Base-by-base conservation (phyloP, 2,329 filamentous ascomycete species). In the Huntiella abstrusa region DNA sequence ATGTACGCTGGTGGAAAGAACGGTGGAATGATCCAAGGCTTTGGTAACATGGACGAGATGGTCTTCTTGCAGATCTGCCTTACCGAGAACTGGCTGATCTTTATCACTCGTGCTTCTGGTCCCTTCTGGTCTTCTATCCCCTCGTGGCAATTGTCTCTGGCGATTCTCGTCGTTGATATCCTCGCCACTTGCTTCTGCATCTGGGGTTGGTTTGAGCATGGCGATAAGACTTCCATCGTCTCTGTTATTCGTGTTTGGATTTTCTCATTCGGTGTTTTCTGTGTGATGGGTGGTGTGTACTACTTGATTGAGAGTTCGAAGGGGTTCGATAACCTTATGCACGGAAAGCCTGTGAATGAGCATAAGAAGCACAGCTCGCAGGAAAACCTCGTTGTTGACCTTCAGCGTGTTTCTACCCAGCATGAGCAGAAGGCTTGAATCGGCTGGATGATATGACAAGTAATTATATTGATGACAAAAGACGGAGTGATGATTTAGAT, bases 261-360 rank as follows among this genome's bases (percentile, higher is more conserved):
- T 57, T 91, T 87, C 70, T 87, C 84, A 11, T 84, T 92, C 59
- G 86, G 85, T 60, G 71, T 92, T 58, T 91, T 92, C 70, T 84
- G 79, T 60, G 72, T 86, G 58, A 77, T 88, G 73, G 82, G 77
- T 57, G 77, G 75, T 60, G 63, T 80, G 34, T 67, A 67, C 63
- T 87, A 86, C 68, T 71, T 91, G 57, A 74, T 93, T 58, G 79
- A 88, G 62, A 81, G 81, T 61, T 85, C 77, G 57, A 64, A 73
- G 51, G 79, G 80, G 52, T 93, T 93, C 62, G 83, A 93, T 65
- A 88, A 91, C 68, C 70, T 93, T 53, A 91, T 93, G 82, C 84
- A 93, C 66, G 83, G 84, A 59, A 87, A 87, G 69, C 81, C 77
- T 52, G 75, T 76, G 54, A 85, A 86, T 71, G 77, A 79, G 63